A percentile compares a stretch with the other conserved stretches of the same genome.
Conservation (phyloP, 1,139 yeast genomes). For the Eremothecium cymbalariae region DNA sequence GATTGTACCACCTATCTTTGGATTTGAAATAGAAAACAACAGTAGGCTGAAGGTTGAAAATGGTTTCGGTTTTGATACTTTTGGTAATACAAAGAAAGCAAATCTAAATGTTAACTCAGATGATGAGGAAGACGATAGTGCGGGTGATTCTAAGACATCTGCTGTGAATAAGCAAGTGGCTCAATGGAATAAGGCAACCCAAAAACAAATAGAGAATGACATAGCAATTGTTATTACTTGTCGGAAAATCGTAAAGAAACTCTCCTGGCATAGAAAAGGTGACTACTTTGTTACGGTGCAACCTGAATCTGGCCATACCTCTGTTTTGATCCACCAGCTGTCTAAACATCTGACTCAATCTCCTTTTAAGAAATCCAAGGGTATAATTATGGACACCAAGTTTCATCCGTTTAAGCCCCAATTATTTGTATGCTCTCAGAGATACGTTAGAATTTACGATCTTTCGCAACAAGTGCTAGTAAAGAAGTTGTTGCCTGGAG, state of each 20-base stretch:
- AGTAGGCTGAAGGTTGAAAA: conserved; percentile 74
- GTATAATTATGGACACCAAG: conserved; percentile 89
- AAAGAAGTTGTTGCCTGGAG: conserved; percentile 88
- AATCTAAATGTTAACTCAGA: conserved; percentile 40
- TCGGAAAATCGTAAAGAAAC: conserved; percentile 64
- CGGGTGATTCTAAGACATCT: conserved; percentile 30
- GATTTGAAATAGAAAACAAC: conserved; percentile 75
- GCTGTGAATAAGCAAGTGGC: conserved; percentile 51
- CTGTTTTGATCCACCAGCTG: conserved; percentile 88
- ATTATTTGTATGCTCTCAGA: conserved; percentile 86
- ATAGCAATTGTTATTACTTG: conserved; percentile 65
- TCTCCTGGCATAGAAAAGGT: conserved; percentile 96
- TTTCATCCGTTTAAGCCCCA: conserved; percentile 97
- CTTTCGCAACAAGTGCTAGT: conserved; percentile 75
- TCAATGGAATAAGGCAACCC: conserved; percentile 78
- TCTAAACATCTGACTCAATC: conserved; percentile 96
- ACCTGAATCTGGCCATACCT: conserved; percentile 80
- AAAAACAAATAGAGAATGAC: conserved; percentile 54
- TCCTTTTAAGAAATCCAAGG: conserved; percentile 89
- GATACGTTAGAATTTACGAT: conserved; percentile 85
- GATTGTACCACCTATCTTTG: conserved; percentile 84
- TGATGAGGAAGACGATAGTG: conserved; percentile 33
- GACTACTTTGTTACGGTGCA: conserved; percentile 93
- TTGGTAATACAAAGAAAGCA: conserved; percentile 49
- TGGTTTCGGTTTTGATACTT: conserved; percentile 88